Base-by-base conservation (phyloP, 768 basidiomycete species). In the Hericium coralloides region DNA sequence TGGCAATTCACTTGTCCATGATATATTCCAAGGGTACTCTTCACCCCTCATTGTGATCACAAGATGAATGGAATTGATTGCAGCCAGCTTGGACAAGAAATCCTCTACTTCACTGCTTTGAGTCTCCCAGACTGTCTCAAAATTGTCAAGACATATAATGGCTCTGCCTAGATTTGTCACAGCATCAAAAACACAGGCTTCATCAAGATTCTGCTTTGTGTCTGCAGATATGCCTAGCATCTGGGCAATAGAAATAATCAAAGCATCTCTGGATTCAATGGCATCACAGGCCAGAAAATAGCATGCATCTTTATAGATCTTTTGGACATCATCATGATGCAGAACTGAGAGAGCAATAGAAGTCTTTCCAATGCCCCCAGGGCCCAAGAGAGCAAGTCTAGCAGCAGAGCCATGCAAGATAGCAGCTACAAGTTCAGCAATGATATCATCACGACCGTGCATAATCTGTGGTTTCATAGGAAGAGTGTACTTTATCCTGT, bases 281-380 rank as follows among this genome's bases (percentile, higher is more conserved):
- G 50, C 39, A 47, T 56, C 58, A 17, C 58, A 59, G 12, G 53
- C 20, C 9, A 55, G 36, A 38, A 59, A 59, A 26, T 49, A 55
- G 6, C 58, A 37, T 5, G 58, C 38, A 41, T 49, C 48, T 4
- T 26, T 22, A 39, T 45, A 59, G 17, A 18, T 41, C 8, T 49
- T 17, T 12, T 49, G 22, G 17, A 58, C 14, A n/a, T 20, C 18
- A 23, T 20, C 18, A n/a, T 31, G 12, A 38, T 59, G 41, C 14
- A 59, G 45, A 26, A 48, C 47, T 17, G 55, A n/a, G 2, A 48
- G 53, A 8, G 58, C 58, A 31, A 59, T 43, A 25, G 54, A 55
- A 5, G 58, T 59, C 55, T 59, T 59, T 20, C 58, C 58, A 22
- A 59, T 59, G 22, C 58, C 58, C 12, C 58, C 58, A 37, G 49